Evolutionary conservation across 2,329 filamentous ascomycete genomes (phyloP).

Genomic region (Ilyonectria robusta): DNA sequence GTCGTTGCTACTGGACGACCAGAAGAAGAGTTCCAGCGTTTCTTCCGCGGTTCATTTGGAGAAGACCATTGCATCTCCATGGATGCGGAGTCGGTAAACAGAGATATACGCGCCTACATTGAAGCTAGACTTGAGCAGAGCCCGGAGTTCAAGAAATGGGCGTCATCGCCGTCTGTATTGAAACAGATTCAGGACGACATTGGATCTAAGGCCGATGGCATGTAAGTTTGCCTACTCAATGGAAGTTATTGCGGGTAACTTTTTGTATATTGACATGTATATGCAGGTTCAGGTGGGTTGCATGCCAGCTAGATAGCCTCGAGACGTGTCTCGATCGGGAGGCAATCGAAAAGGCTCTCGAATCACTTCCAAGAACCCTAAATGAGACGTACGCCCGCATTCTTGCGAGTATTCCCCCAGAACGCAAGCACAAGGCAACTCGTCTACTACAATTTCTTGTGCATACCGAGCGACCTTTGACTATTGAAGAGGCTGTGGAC

Average conservation of each 20-base stretch:
- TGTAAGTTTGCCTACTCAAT: conserved; percentile 39
- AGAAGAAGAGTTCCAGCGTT: conserved; percentile 33
- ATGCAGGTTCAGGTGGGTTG: conserved; percentile 47
- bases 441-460: conserved; percentile 45
- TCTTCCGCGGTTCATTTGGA: conserved; percentile 24
- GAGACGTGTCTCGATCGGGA: conserved; percentile 27
- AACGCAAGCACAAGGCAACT: conserved; percentile 26
- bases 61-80: conserved; percentile 35
- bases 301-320: conserved; percentile 48
- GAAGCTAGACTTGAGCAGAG: conserved; percentile 31
- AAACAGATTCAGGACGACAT: conserved; percentile 26
- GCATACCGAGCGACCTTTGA: conserved; percentile 31
- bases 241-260: neutral
- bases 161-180: conserved; percentile 26
- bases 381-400: conserved; percentile 45
- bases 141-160: conserved; percentile 35
- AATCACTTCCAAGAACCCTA: conserved; percentile 35
- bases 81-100: conserved; percentile 34
- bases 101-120: conserved; percentile 36
- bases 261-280: neutral
- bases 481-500: conserved; percentile 37
- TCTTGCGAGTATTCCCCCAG: conserved; percentile 33
- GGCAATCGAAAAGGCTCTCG: conserved; percentile 32
- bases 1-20: conserved; percentile 38
- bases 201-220: conserved; percentile 45